Evolutionary conservation across 805 yeast species (phyloP).

Genomic region (Starmerella khaoyaiensis): DNA sequence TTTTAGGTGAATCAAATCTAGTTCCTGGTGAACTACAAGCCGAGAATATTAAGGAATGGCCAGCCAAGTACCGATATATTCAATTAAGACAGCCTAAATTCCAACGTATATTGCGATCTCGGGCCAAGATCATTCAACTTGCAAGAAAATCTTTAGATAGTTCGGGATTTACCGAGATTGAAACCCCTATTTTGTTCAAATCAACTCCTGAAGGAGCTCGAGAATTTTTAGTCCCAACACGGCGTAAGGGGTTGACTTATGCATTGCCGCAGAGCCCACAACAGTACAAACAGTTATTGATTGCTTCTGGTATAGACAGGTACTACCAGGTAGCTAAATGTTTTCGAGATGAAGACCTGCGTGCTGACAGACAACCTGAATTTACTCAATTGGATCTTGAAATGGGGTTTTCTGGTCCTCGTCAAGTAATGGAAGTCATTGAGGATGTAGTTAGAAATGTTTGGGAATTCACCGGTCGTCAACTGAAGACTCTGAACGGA

Average conservation of each 20-base stretch:
- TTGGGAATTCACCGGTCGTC: constrained; percentile 40
- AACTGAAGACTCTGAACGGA: constrained; percentile 24
- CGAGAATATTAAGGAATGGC: constrained; percentile 44
- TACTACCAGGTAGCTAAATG: constrained; percentile 90
- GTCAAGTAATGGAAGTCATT: constrained; percentile 54
- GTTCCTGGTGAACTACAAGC: constrained; percentile 50
- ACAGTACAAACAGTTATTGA: constrained; percentile 85
- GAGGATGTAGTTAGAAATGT: constrained; percentile 41
- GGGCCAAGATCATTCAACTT: constrained; percentile 29
- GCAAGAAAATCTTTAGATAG: constrained; percentile 31
- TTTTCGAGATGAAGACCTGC: constrained; percentile 88
- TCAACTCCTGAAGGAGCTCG: constrained; percentile 98
- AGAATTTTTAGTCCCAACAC: constrained; percentile 87
- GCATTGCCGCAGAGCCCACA: constrained; percentile 98
- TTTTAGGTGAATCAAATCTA: constrained; percentile 50
- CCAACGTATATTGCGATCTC: constrained; percentile 22
- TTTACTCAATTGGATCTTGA: constrained; percentile 96
- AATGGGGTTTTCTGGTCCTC: constrained; percentile 64
- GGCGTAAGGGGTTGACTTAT: constrained; percentile 49
- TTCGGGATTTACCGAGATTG: constrained; percentile 60
- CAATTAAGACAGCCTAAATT: constrained; percentile 46
- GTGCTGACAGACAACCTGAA: constrained; percentile 94
- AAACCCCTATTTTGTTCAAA: constrained; percentile 85
- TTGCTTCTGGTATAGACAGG: constrained; percentile 81
- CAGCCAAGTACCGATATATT: constrained; percentile 67